phyloP scores from a whole-genome alignment of 176 grass and related monocot species.

The Alloteropsis semialata region DNA sequence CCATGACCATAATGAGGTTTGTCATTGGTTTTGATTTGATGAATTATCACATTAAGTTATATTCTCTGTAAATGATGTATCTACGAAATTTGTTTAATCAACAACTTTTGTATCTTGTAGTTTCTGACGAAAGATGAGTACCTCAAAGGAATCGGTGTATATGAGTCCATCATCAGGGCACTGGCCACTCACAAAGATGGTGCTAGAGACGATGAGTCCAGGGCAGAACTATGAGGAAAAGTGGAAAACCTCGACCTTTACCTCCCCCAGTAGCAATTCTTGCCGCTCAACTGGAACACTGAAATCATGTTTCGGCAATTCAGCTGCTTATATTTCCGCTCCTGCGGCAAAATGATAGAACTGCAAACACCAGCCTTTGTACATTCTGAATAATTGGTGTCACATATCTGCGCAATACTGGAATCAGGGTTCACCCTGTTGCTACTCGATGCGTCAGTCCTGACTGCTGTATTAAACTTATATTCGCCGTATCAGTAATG shows the following conservation, averaged over 20 bases:
- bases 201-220: constrained; percentile 42
- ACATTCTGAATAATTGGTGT: constrained; percentile 23
- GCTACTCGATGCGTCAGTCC: not conserved
- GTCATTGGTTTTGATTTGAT: constrained; percentile 2
- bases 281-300: not conserved
- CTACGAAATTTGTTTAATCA: not conserved
- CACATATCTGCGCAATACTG: not conserved
- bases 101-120: constrained; percentile 29
- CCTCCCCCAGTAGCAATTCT: not conserved
- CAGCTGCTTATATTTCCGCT: not conserved
- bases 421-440: not conserved
- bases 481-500: not conserved
- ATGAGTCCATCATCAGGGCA: constrained; percentile 69
- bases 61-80: not conserved
- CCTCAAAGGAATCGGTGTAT: constrained; percentile 71
- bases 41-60: not conserved
- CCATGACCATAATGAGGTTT: constrained; percentile 93
- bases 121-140: constrained; percentile 94
- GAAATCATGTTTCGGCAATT: not conserved
- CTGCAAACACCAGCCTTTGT: not conserved
- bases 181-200: constrained; percentile 45
- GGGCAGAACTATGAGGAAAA: constrained; percentile 74
- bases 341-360: not conserved
- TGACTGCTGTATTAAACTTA: not conserved
- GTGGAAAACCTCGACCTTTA: not conserved